Base-by-base conservation (phyloP, 2,329 filamentous ascomycete species). In the Rhinocladiella similis region DNA sequence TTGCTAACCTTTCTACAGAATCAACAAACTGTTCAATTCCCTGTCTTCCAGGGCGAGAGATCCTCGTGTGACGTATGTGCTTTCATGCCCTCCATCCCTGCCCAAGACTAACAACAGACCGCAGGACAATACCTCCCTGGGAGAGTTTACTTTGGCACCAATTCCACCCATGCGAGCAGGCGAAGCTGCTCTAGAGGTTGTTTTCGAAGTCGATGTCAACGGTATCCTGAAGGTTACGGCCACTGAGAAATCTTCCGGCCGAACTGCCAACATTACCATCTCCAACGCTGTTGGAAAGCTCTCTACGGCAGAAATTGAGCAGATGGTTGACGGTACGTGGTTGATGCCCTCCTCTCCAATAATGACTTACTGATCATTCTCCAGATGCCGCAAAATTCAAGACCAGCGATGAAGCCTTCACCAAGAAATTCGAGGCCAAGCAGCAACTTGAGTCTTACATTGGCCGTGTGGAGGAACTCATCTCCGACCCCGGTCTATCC, bases 371-470 rank as follows among this genome's bases (percentile, higher is more conserved):
- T 27, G 25, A 27, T 7, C 7, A 7, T 27, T 27, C 7, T 27
- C 7, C 25, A 75, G 87, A 99, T 69, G 94, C 94, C 70, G 91
- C 93, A 82, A 95, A 96, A 80, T 99, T 97, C 89, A 99, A 99
- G 90, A 84, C 81, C 79, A 92, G 85, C 78, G 94, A 99, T 69
- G 93, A 97, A 79, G 93, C 91, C 63, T 99, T 97, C 86, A 95
- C 88, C 87, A 97, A 97, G 90, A 90, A 89, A 76, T 97, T 97
- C 77, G 94, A 99, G 86, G 90, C 94, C 64, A 91, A 95, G 83
- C 94, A 99, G 83, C 92, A 97, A 82, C 90, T 99, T 66, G 94
- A 99, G 85, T 93, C 91, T 50, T 99, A 99, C 86, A 97, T 99
- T 77, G 88, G 89, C 75, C 91, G 93, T 74, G 93, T 97, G 64